Base-by-base conservation (phyloP, 2,329 filamentous ascomycete species). In the Ilyonectria sp. region DNA sequence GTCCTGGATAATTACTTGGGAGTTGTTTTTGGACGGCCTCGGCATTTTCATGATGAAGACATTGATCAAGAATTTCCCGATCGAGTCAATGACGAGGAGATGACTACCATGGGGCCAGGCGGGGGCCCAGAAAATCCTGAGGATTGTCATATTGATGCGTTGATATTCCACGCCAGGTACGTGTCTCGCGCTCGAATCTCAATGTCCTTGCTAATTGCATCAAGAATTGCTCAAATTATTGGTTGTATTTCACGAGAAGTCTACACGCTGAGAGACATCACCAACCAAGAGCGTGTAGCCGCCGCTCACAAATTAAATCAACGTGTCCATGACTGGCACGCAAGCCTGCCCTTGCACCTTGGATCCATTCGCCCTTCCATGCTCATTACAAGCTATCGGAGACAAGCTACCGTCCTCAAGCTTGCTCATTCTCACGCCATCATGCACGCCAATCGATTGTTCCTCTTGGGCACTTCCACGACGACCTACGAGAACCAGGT, bases 1-100 rank as follows among this genome's bases (percentile, higher is more conserved):
- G 87, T 86, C 1, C 78, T 91, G 1, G 89, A 92, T 71, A 89
- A 89, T 44, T 91, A 91, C 63, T 79, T 92, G 1, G 87, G 88
- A 26, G 87, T 90, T n/a, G 87, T 90, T 19, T 85, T 91, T 33
- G 90, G 90, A 0, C 82, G 90, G 6, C 90, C 90, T 1, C 78
- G 87, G 8, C 83, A 89, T 15, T 87, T 90, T 29, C 89, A 90
- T 55, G 89, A 91, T 50, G 87, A 90, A 37, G 88, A 91, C 57
- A 89, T 90, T 54, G 89, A 91, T 59, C 89, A 91, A 64, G 84
- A 86, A 2, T 82, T 89, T n/a, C 89, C 89, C 0, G 83, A 83
- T 17, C 71, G 80, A 1, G 82, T 89, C 49, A 87, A 89, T 61
- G 89, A 91, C 65, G 85, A 89, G 43, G 84, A 89, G 33, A 85